Percentiles rank a stretch among this genome's conserved stretches.
These are phyloP conservation scores for Abelmoschus esculentus DNA, from an alignment of 345 rosid genomes.

Conservation along the genomic window DNA sequence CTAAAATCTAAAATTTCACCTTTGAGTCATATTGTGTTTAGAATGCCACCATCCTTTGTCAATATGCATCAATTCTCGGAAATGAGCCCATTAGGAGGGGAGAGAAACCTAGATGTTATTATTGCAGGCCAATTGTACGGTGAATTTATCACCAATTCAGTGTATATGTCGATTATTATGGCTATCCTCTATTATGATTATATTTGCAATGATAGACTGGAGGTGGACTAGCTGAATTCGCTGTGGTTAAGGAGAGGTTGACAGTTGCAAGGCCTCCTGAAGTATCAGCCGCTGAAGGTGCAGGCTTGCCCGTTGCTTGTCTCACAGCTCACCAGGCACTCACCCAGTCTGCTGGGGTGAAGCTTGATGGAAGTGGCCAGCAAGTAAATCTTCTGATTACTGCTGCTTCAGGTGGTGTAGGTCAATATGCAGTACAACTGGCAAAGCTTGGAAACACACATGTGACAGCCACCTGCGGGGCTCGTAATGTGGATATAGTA, in stretches of 20 bases:
- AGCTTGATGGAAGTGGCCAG: conserved; percentile 52
- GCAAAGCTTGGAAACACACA: conserved; percentile 9
- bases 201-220: conserved; percentile 30
- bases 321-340: conserved; percentile 61
- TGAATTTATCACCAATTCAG: neutral
- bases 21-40: neutral
- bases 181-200: neutral
- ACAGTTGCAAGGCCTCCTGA: conserved; percentile 50
- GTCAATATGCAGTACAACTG: conserved; percentile 4
- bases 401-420: conserved; percentile 2
- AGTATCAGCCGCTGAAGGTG: conserved; percentile 59
- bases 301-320: conserved; percentile 57
- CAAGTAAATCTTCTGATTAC: conserved; percentile 28
- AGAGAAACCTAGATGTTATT: neutral
- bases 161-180: neutral
- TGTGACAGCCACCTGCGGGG: conserved; percentile 2
- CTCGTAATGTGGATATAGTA: neutral
- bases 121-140: neutral
- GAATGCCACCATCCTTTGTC: neutral
- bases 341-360: conserved; percentile 46
- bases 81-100: neutral
- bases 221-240: conserved; percentile 61
- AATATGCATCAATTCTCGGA: neutral
- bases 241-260: conserved; percentile 48
- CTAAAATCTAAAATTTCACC: neutral